Percentiles rank a stretch among this genome's conserved stretches.
Conservation (phyloP, 1,139 yeast species). For the Hemisphaericaspora lyxosophila region DNA sequence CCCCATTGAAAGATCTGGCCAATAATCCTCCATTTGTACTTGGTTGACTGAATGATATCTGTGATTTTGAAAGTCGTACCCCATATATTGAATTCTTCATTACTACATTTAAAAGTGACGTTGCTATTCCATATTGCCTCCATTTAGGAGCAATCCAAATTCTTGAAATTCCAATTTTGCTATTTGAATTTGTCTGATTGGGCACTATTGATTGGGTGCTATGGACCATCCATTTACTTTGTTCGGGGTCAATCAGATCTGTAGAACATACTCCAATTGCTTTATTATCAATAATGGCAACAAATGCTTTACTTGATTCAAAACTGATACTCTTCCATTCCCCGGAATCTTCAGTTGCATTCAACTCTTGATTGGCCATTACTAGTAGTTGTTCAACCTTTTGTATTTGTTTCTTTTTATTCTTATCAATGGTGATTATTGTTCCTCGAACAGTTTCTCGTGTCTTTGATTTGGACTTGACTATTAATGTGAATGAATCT, state of each 20-base stretch:
- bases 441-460: slow-evolving; percentile 12
- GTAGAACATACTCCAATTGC: slow-evolving; percentile 58
- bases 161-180: slow-evolving; percentile 58
- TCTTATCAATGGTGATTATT: slow-evolving; percentile 19
- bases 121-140: slow-evolving; percentile 54
- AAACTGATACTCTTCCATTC: slow-evolving; percentile 40
- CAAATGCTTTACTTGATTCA: slow-evolving; percentile 42
- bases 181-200: slow-evolving; percentile 25
- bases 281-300: slow-evolving; percentile 36
- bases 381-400: slow-evolving; percentile 32
- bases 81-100: slow-evolving; percentile 53
- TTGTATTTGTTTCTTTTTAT: slow-evolving; percentile 19
- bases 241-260: slow-evolving; percentile 30
- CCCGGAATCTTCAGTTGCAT: slow-evolving; percentile 55
- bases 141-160: slow-evolving; percentile 60
- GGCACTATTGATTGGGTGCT: slow-evolving; percentile 37
- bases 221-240: slow-evolving; percentile 50
- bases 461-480: slow-evolving; percentile 4
- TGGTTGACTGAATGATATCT: slow-evolving; percentile 73
- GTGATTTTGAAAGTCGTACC: slow-evolving; percentile 32
- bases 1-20: slow-evolving; percentile 53
- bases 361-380: slow-evolving; percentile 58
- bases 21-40: slow-evolving; percentile 59
- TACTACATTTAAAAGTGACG: slow-evolving; percentile 41
- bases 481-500: slow-evolving; percentile 23